A percentile compares a stretch with the other conserved stretches of the same genome.
Conservation (phyloP, 176 grass and related monocot species). For the Chloris gayana region DNA sequence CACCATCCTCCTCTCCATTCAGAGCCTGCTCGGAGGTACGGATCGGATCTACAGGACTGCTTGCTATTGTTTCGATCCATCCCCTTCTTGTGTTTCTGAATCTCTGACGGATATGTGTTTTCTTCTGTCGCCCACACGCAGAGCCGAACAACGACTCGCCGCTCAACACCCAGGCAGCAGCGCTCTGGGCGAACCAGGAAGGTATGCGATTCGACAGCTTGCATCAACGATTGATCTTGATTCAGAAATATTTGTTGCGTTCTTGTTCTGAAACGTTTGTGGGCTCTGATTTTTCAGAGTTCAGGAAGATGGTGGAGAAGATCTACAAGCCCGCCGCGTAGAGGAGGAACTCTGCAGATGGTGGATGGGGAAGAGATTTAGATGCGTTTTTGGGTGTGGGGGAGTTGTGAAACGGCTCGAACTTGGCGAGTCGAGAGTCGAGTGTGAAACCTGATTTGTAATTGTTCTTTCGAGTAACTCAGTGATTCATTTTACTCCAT, state of each 20-base stretch:
- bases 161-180: slow-evolving; percentile 85
- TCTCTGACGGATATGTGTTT: background rate
- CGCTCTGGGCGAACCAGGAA: slow-evolving; percentile 88
- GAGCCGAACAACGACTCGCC: slow-evolving; percentile 97
- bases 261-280: slow-evolving; percentile 18
- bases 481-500: background rate
- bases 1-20: slow-evolving; percentile 94
- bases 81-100: background rate
- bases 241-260: slow-evolving; percentile 7
- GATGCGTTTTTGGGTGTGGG: slow-evolving; percentile 1
- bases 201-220: slow-evolving; percentile 34
- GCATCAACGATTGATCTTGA: background rate
- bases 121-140: slow-evolving; percentile 23
- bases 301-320: slow-evolving; percentile 97
- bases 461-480: slow-evolving; percentile 5
- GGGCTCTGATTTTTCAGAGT: slow-evolving; percentile 55
- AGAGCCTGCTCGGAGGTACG: slow-evolving; percentile 86
- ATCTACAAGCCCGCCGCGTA: slow-evolving; percentile 61
- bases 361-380: background rate
- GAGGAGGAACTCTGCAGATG: background rate
- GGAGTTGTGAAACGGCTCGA: background rate
- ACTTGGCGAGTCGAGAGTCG: background rate
- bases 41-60: background rate
- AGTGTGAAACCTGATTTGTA: background rate
- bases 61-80: background rate